Percentiles rank a stretch among this genome's conserved stretches.
These are phyloP conservation scores for Rhizopogon rudus DNA, from an alignment of 768 basidiomycete species.

Conservation along the genomic window DNA sequence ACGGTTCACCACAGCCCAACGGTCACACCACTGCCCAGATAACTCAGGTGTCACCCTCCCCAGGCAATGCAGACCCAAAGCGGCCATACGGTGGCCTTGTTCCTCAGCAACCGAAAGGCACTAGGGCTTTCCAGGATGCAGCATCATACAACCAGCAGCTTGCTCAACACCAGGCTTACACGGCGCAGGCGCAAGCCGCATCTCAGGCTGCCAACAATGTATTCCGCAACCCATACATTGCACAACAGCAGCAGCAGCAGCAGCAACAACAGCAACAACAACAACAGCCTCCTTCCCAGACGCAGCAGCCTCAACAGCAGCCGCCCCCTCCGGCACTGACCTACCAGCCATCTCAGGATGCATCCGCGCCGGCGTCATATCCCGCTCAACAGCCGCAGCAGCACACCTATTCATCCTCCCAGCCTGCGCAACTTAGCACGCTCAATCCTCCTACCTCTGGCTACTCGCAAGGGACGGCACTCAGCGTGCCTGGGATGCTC, in stretches of 20 bases:
- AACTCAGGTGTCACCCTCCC: constrained; percentile 25
- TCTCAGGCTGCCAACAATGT: constrained; percentile 64
- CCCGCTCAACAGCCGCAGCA: constrained; percentile 15
- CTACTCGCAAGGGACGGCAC: constrained; percentile 11
- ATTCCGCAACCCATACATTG: constrained; percentile 80
- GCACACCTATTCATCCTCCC: constrained; percentile 19
- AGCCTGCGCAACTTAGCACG: constrained; percentile 16
- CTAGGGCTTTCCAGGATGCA: constrained; percentile 86
- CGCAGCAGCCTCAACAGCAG: constrained; percentile 28
- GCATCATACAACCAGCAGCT: constrained; percentile 93
- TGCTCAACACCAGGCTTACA: constrained; percentile 90
- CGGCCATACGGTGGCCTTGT: constrained; percentile 92
- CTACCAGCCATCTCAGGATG: constrained; percentile 11
- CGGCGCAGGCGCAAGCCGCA: constrained; percentile 76
- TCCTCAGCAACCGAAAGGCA: constrained; percentile 81
- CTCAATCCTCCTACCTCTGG: constrained; percentile 8
- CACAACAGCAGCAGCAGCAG: constrained; percentile 37
- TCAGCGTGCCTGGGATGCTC: constrained; percentile 22
- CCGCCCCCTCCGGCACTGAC: constrained; percentile 20
- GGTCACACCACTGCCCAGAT: constrained; percentile 29
- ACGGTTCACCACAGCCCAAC: constrained; percentile 42
- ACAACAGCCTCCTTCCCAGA: constrained; percentile 25
- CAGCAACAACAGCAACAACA: constrained; percentile 28
- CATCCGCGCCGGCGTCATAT: background rate
- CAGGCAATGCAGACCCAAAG: constrained; percentile 56